These are phyloP conservation scores for Apiospora pterosperma DNA, from an alignment of 2,329 filamentous ascomycete species.

Conservation along the genomic window DNA sequence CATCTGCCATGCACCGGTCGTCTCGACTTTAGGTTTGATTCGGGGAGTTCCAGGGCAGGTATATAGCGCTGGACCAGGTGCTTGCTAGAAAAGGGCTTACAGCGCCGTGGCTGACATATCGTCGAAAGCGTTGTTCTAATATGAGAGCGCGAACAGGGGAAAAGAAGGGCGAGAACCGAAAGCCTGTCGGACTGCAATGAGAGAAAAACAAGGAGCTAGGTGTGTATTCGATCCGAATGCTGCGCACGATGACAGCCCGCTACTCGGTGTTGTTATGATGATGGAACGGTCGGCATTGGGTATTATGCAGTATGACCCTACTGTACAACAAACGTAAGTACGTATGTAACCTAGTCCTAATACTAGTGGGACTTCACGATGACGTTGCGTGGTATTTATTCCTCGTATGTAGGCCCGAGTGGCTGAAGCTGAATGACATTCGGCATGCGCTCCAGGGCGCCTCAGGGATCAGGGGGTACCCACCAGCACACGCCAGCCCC, in stretches of 20 bases:
- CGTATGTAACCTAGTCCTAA: too few species aligned
- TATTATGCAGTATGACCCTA: not conserved
- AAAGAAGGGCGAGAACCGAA: not conserved
- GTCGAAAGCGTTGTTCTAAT: not conserved
- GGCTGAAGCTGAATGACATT: not conserved
- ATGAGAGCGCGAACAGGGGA: not conserved
- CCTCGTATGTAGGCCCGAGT: not conserved
- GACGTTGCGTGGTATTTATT: not conserved
- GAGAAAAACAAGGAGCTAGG: not conserved
- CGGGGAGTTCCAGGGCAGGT: not conserved
- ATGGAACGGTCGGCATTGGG: conserved; percentile 3
- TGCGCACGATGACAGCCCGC: not conserved
- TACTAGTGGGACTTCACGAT: conserved; percentile 3
- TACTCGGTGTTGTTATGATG: not conserved
- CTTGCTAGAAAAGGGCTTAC: not conserved
- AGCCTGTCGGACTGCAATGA: not conserved
- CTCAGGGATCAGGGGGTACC: not conserved
- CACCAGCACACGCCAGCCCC: not conserved
- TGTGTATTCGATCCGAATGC: not conserved
- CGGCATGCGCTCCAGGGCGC: not conserved
- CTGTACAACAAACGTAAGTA: too few species aligned
- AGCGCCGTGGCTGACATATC: not conserved
- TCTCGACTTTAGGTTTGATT: not conserved
- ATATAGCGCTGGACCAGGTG: not conserved
- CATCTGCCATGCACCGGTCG: conserved; percentile 2